Conservation (phyloP, 2,329 filamentous ascomycete species). For the Fusarium irregulare region DNA sequence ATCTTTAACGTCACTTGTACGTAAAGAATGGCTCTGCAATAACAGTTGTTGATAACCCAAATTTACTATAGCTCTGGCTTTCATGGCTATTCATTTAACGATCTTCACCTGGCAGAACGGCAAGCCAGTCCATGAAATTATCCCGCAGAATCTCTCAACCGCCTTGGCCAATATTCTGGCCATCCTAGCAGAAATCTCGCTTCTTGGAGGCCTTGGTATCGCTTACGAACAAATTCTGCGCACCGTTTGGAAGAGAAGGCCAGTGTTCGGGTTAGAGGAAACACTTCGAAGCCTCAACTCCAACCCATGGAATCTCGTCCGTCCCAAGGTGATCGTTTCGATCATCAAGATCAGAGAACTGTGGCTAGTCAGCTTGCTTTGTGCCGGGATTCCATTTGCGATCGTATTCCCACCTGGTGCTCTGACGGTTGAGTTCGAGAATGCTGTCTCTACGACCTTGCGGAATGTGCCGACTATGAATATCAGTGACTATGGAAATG, state of each 20-base stretch:
- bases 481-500: background rate
- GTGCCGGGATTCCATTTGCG: background rate
- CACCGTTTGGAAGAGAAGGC: background rate
- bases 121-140: background rate
- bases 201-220: background rate
- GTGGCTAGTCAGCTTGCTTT: background rate
- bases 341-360: background rate
- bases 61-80: background rate
- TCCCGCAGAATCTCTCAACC: background rate
- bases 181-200: background rate
- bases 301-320: background rate
- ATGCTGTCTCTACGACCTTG: background rate
- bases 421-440: background rate
- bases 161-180: background rate
- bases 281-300: background rate
- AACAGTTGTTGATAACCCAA: too few relatives aligned
- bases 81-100: too few relatives aligned
- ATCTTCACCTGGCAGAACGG: too few relatives aligned
- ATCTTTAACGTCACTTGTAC: too few relatives aligned
- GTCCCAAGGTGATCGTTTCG: too few relatives aligned
- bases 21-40: too few relatives aligned
- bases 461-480: background rate
- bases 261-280: background rate
- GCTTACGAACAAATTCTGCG: background rate
- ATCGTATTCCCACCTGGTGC: background rate